These are phyloP conservation scores for Thozetella sp. DNA, from an alignment of 495 filamentous ascomycete genomes.

Conservation along the genomic window DNA sequence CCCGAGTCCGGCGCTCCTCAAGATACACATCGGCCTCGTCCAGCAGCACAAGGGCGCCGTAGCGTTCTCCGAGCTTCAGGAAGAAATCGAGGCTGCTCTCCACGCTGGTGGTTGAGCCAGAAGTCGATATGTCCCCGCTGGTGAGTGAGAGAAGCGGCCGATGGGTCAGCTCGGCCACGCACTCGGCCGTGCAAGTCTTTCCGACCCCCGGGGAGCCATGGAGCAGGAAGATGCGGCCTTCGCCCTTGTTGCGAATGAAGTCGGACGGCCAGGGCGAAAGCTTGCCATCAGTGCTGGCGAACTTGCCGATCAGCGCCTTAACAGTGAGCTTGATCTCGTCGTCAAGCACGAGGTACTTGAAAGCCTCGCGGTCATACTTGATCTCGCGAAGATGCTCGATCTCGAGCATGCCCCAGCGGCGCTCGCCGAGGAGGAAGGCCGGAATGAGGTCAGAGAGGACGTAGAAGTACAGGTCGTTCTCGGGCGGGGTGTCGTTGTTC, in stretches of 20 bases:
- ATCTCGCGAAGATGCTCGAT: constrained; percentile 17
- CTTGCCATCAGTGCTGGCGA: constrained; percentile 31
- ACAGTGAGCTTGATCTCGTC: constrained; percentile 39
- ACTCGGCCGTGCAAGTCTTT: constrained; percentile 50
- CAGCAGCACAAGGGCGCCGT: constrained; percentile 40
- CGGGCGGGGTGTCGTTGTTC: constrained; percentile 18
- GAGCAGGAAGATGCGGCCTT: constrained; percentile 52
- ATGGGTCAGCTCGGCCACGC: constrained; percentile 35
- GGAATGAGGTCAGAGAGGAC: constrained; percentile 30
- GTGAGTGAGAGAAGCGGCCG: constrained; percentile 39
- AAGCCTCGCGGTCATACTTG: constrained; percentile 26
- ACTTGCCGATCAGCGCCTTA: constrained; percentile 38
- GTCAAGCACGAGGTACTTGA: constrained; percentile 41
- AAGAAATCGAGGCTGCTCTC: constrained; percentile 39
- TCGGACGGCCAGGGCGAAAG: constrained; percentile 36
- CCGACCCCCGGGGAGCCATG: constrained; percentile 55
- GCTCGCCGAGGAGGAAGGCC: constrained; percentile 36
- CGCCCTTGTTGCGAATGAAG: constrained; percentile 46
- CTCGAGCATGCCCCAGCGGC: constrained; percentile 34
- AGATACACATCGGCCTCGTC: constrained; percentile 50
- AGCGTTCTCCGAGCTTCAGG: constrained; percentile 38
- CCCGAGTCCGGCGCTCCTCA: constrained; percentile 68
- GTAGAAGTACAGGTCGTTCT: constrained; percentile 30
- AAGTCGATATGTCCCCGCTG: constrained; percentile 33
- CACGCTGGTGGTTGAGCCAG: constrained; percentile 21